Evolutionary conservation across 2,329 filamentous ascomycete genomes (phyloP).

Genomic region (Penicillium rolfsii): DNA sequence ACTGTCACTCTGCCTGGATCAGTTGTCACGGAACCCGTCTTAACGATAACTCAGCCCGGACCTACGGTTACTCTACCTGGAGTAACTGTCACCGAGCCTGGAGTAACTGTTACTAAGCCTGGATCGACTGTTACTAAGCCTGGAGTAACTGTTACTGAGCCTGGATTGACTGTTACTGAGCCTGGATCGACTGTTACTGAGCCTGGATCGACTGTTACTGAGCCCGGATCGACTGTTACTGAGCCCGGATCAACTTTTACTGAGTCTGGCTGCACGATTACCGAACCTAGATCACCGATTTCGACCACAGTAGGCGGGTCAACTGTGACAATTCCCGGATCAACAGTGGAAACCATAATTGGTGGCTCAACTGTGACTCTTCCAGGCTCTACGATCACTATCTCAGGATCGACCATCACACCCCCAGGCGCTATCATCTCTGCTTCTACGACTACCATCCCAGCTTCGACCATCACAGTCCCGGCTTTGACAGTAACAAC

Average conservation of each 20-base stretch:
- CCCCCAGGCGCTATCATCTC: slow-evolving; percentile 8
- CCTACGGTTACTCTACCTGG: not conserved
- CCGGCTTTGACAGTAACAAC: slow-evolving; percentile 9
- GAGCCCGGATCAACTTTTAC: slow-evolving; percentile 3
- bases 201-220: not conserved
- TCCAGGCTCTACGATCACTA: not conserved
- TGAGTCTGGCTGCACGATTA: not conserved
- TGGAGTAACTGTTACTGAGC: not conserved
- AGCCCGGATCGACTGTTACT: not conserved
- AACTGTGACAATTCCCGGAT: not conserved
- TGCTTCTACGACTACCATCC: not conserved
- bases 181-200: not conserved
- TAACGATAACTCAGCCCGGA: not conserved
- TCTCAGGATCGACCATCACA: not conserved
- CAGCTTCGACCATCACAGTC: slow-evolving; percentile 12
- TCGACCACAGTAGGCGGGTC: no score
- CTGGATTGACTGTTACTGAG: not conserved
- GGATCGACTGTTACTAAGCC: not conserved
- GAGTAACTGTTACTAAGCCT: not conserved
- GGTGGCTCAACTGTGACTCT: not conserved
- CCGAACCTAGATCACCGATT: not conserved
- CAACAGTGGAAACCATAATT: not conserved
- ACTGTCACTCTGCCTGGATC: not conserved
- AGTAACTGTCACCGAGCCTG: not conserved
- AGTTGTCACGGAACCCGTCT: not conserved